phyloP scores from a whole-genome alignment of 1,139 yeast species.

The Candida sp. region DNA sequence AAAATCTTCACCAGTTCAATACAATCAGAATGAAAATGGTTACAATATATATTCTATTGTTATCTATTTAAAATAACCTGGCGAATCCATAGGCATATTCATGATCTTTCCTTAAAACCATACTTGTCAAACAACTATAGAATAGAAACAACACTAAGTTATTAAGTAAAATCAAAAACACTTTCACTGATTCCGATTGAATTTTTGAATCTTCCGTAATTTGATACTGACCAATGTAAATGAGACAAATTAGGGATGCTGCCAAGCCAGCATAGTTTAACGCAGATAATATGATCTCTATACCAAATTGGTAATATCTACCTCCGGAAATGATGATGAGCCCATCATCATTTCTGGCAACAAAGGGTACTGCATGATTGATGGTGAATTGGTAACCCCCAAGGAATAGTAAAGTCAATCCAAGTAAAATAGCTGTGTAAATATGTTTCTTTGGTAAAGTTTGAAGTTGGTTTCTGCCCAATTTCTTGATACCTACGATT shows the following conservation, averaged over 20 bases:
- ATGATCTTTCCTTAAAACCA: constrained; percentile 36
- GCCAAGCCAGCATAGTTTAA: constrained; percentile 46
- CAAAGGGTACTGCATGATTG: constrained; percentile 58
- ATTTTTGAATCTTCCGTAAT: constrained; percentile 18
- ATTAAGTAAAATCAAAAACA: constrained; percentile 15
- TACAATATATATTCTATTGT: no score
- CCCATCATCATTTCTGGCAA: constrained; percentile 49
- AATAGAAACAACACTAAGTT: constrained; percentile 22
- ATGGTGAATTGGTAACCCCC: constrained; percentile 66
- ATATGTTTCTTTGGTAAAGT: constrained; percentile 27
- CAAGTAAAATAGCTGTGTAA: constrained; percentile 36
- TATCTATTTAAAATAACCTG: constrained; percentile 24
- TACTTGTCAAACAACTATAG: constrained; percentile 38
- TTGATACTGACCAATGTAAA: constrained; percentile 31
- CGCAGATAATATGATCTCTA: constrained; percentile 54
- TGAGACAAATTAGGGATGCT: constrained; percentile 31
- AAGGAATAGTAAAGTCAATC: constrained; percentile 39
- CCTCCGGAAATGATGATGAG: constrained; percentile 63
- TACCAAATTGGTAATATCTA: constrained; percentile 63
- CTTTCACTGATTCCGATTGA: constrained; percentile 13
- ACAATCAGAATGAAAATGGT: no score
- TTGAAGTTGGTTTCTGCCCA: constrained; percentile 35
- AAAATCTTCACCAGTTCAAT: no score
- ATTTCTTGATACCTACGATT: constrained; percentile 49
- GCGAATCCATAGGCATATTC: constrained; percentile 36